Conservation (phyloP, 1,284 basidiomycete species). For the Lentinula novae-zelandiae region DNA sequence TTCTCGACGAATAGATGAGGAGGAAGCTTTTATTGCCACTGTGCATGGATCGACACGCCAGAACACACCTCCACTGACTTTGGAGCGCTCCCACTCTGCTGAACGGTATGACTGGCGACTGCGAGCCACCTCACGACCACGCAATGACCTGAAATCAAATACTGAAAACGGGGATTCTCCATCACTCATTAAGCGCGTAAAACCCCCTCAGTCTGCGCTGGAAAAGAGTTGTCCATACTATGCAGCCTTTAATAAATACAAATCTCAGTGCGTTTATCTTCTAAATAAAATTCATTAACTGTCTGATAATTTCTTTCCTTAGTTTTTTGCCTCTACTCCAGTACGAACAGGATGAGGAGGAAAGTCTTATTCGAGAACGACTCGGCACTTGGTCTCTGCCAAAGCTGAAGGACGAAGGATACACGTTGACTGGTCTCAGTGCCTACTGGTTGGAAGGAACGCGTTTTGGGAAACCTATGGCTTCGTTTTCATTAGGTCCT, state of each 20-base stretch:
- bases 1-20: background rate
- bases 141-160: slow-evolving; percentile 2
- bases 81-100: background rate
- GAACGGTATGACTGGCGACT: slow-evolving; percentile 36
- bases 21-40: background rate
- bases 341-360: slow-evolving; percentile 63
- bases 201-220: slow-evolving; percentile 30
- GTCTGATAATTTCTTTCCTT: background rate
- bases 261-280: slow-evolving; percentile 31
- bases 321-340: slow-evolving; percentile 65
- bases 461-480: slow-evolving; percentile 58
- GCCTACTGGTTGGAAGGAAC: slow-evolving; percentile 64
- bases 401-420: slow-evolving; percentile 63
- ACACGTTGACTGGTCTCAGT: slow-evolving; percentile 58
- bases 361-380: slow-evolving; percentile 54
- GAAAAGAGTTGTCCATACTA: slow-evolving; percentile 34
- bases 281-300: background rate
- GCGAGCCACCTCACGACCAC: slow-evolving; percentile 29
- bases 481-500: slow-evolving; percentile 56
- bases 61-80: background rate
- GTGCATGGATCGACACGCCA: background rate
- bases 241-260: slow-evolving; percentile 42
- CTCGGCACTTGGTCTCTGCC: slow-evolving; percentile 62
- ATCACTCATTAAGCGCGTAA: slow-evolving; percentile 30
- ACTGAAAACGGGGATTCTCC: background rate